A percentile compares a stretch with the other conserved stretches of the same genome.
phyloP scores from a whole-genome alignment of 495 filamentous ascomycete genomes.

The Parachaetomium inaequale region DNA sequence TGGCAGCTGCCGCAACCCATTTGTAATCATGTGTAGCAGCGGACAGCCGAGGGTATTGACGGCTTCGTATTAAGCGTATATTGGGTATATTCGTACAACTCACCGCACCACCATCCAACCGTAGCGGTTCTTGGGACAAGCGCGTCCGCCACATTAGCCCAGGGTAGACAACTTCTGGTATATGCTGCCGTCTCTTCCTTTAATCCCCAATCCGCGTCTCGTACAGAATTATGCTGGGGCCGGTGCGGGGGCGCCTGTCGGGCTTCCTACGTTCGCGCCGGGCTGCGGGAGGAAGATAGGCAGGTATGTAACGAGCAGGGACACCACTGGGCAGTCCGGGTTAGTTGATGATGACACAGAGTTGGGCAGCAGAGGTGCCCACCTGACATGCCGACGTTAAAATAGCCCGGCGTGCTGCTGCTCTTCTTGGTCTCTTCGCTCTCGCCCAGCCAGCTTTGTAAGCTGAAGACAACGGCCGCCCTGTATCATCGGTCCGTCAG shows the following conservation, averaged over 20 bases:
- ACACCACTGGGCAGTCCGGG: slow-evolving; percentile 57
- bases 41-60: too few relatives aligned
- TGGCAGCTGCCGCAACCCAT: neutral
- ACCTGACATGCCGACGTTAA: slow-evolving; percentile 83
- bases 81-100: slow-evolving; percentile 13
- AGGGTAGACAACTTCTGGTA: neutral
- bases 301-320: slow-evolving; percentile 76
- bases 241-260: slow-evolving; percentile 45
- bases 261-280: slow-evolving; percentile 28
- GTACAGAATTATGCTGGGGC: slow-evolving; percentile 25
- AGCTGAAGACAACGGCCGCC: slow-evolving; percentile 76
- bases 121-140: neutral
- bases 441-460: slow-evolving; percentile 85
- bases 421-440: slow-evolving; percentile 68
- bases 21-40: neutral
- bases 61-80: neutral
- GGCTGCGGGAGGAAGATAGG: slow-evolving; percentile 72
- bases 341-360: slow-evolving; percentile 19
- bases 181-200: too few relatives aligned
- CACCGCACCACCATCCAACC: neutral
- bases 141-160: neutral
- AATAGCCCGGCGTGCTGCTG: slow-evolving; percentile 70
- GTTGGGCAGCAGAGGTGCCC: slow-evolving; percentile 34
- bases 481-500: slow-evolving; percentile 39
- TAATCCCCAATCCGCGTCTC: neutral